Evolutionary conservation across 768 basidiomycete genomes (phyloP).

Genomic region (Lentinus brumalis): DNA sequence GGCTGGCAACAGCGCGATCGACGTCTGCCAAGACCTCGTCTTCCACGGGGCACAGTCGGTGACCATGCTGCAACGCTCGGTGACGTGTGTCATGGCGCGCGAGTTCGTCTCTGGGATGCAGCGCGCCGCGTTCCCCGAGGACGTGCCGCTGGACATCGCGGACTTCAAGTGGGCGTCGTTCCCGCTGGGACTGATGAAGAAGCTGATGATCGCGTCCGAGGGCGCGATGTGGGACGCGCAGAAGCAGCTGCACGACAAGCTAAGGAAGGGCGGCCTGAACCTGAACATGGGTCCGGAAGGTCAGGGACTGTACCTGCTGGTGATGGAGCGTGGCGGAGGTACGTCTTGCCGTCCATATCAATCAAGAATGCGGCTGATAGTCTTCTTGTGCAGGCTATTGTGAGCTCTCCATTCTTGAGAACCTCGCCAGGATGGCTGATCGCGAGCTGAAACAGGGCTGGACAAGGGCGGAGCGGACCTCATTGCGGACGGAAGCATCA

Average conservation of each 20-base stretch:
- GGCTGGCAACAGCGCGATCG: slow-evolving; percentile 47
- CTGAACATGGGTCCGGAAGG: slow-evolving; percentile 41
- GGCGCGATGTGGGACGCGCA: slow-evolving; percentile 8
- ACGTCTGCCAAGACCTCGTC: slow-evolving; percentile 26
- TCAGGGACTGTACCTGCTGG: slow-evolving; percentile 36
- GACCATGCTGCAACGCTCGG: slow-evolving; percentile 45
- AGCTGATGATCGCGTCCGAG: slow-evolving; percentile 4
- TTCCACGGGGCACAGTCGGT: slow-evolving; percentile 35
- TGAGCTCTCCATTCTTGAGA: not conserved
- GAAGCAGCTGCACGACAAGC: slow-evolving; percentile 41
- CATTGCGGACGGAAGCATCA: slow-evolving; percentile 53
- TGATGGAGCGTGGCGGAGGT: slow-evolving; percentile 38
- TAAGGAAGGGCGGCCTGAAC: slow-evolving; percentile 40
- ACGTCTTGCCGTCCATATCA: not conserved
- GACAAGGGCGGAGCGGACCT: slow-evolving; percentile 43
- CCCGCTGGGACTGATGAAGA: slow-evolving; percentile 23
- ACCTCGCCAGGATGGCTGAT: not conserved
- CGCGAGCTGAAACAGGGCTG: slow-evolving; percentile 6
- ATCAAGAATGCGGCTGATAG: not conserved
- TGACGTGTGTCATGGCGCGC: slow-evolving; percentile 35
- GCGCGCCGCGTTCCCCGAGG: slow-evolving; percentile 20
- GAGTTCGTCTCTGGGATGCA: slow-evolving; percentile 5
- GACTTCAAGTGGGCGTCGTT: slow-evolving; percentile 40
- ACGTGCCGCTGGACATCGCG: slow-evolving; percentile 38
- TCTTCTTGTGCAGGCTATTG: slow-evolving; percentile 1